A percentile compares a stretch with the other conserved stretches of the same genome.
Conservation (phyloP, 176 grass and related monocot species). For the Avena eriantha region DNA sequence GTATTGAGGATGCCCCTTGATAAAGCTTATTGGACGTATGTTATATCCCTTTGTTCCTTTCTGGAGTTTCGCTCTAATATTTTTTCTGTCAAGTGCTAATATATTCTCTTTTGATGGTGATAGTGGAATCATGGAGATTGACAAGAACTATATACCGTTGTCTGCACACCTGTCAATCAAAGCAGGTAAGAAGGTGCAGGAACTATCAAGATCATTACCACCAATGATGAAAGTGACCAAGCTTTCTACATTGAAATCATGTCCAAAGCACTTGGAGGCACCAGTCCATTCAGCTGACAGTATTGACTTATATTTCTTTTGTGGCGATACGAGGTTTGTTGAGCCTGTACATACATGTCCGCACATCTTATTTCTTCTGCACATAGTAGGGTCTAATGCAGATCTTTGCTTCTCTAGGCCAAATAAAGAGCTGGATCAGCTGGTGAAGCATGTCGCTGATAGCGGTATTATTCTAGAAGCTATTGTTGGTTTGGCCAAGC, state of each 20-base stretch:
- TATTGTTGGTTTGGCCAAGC: slow-evolving; percentile 45
- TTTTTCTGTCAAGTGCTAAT: slow-evolving; percentile 6
- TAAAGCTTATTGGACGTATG: slow-evolving; percentile 54
- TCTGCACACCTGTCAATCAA: slow-evolving; percentile 60
- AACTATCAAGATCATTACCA: slow-evolving; percentile 53
- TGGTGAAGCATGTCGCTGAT: slow-evolving; percentile 48
- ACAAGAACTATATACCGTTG: slow-evolving; percentile 54
- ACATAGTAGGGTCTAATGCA: slow-evolving; percentile 27
- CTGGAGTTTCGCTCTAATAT: not conserved
- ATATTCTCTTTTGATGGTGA: slow-evolving; percentile 27
- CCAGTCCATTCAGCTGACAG: slow-evolving; percentile 48
- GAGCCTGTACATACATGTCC: not conserved
- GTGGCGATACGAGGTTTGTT: slow-evolving; percentile 51
- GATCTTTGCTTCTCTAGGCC: slow-evolving; percentile 42
- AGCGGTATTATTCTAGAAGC: slow-evolving; percentile 49
- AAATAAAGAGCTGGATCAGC: slow-evolving; percentile 54
- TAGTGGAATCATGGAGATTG: slow-evolving; percentile 72
- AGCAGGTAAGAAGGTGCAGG: slow-evolving; percentile 57
- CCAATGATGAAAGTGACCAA: slow-evolving; percentile 50
- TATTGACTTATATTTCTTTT: slow-evolving; percentile 81
- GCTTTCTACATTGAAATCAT: slow-evolving; percentile 53
- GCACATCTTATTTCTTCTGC: slow-evolving; percentile 27
- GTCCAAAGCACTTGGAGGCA: slow-evolving; percentile 57
- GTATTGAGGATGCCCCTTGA: slow-evolving; percentile 37
- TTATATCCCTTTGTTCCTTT: slow-evolving; percentile 22